These are phyloP conservation scores for Fusarium hostae DNA, from an alignment of 2,329 filamentous ascomycete species.

Conservation along the genomic window DNA sequence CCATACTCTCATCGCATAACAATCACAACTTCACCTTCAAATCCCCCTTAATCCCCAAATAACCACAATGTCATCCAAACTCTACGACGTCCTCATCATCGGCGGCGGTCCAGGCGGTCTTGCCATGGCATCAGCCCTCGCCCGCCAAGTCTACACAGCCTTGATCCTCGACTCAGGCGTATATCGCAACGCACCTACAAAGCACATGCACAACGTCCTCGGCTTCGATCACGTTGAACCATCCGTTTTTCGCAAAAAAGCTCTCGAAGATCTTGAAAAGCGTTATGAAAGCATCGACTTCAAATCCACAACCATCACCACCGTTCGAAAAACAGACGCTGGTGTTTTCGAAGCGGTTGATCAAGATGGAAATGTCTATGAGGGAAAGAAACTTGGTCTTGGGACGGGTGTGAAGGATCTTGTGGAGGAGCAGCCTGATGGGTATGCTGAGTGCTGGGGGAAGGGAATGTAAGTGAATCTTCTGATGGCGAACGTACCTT, in stretches of 20 bases:
- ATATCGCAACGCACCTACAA: constrained; percentile 61
- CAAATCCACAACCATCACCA: constrained; percentile 42
- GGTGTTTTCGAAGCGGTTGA: constrained; percentile 55
- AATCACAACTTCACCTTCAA: too few relatives aligned
- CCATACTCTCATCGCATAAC: not conserved
- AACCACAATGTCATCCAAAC: constrained; percentile 20
- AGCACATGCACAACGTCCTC: constrained; percentile 60
- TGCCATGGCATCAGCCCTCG: constrained; percentile 58
- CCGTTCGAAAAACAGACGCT: constrained; percentile 44
- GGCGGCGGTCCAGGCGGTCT: constrained; percentile 65
- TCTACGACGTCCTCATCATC: constrained; percentile 63
- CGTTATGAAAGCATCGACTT: constrained; percentile 52
- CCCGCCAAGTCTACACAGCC: constrained; percentile 59
- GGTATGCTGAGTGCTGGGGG: constrained; percentile 67
- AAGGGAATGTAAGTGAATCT: constrained; percentile 56
- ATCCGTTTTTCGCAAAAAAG: constrained; percentile 49
- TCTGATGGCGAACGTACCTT: not conserved
- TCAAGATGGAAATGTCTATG: constrained; percentile 54
- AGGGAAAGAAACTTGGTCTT: constrained; percentile 64
- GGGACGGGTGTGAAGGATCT: constrained; percentile 65
- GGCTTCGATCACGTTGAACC: constrained; percentile 54
- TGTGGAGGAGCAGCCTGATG: constrained; percentile 59
- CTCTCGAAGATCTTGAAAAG: constrained; percentile 47
- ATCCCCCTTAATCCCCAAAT: fast-evolving
- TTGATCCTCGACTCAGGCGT: constrained; percentile 61